Evolutionary conservation across 2,329 filamentous ascomycete genomes (phyloP), one percentile per base, ranked within the genome.

Genomic region (Claviceps purpurea): DNA sequence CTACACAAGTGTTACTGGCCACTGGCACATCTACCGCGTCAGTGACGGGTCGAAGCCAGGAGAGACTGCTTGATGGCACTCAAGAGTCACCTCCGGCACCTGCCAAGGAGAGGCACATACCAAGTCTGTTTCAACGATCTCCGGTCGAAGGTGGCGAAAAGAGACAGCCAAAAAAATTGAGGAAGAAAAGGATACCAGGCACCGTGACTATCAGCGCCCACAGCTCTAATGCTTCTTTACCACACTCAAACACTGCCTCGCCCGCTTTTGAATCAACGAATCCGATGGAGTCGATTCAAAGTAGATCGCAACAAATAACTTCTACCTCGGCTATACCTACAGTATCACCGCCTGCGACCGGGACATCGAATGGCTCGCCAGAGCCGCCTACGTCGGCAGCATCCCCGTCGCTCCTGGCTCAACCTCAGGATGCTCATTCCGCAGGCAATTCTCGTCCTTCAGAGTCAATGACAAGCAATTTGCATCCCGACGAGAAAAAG

Each of bases 191-290:
- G 56, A 73, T 86, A 52, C 84, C 87, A 0, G 84, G 82, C 43
- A 88, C 87, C 61, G 70, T 85, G 22, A 90, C 89, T 59, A 84
- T 84, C 20, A 96, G 91, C 64, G 90, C 91, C 0, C 89, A 95
- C 57, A 96, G 90, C 63, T 97, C 93, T 16, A 85, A 80, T 6
- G 80, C 86, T 16, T 96, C 90, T 7, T 72, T 95, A 16, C 65
- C 71, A 5, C 64, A 66, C 41, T 73, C 72, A 13, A 65, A 69
- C 44, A 63, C 68, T 10, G 65, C 67, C 1, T 78, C 77, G 5
- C 76, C 78, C 2, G 66, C 61, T 38, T 55, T 64, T 22, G 77
- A 80, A 56, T 55, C 62, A 4, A 51, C 65, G 2, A 75, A 78
- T 54, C 74, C 75, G 1, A 59, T 76, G 55, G 76, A 79, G 22